Conservation (phyloP, 2,329 filamentous ascomycete genomes). For the Dryadomyces quercivorus region DNA sequence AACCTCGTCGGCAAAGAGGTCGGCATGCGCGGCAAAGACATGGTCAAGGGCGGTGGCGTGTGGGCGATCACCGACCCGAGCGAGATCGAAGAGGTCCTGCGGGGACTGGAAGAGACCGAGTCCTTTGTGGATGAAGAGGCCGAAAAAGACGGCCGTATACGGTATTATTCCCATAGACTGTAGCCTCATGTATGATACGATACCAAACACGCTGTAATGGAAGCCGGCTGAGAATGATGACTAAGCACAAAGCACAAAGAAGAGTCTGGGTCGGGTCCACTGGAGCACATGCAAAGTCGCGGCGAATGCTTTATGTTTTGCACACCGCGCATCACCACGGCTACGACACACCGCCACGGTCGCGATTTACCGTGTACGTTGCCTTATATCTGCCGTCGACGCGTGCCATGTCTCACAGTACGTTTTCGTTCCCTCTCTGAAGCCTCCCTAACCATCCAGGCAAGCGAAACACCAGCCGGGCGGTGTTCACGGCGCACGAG, state of each 20-base stretch:
- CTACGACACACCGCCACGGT: too few relatives aligned
- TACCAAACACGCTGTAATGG: too few relatives aligned
- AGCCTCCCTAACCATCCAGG: conserved; percentile 24
- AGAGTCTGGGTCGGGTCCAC: too few relatives aligned
- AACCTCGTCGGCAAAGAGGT: conserved; percentile 95
- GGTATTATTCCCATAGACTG: not conserved
- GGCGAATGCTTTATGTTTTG: too few relatives aligned
- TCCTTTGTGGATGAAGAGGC: conserved; percentile 15
- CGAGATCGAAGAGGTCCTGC: conserved; percentile 58
- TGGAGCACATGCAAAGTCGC: too few relatives aligned
- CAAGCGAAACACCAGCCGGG: conserved; percentile 83
- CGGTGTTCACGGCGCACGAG: conserved; percentile 91
- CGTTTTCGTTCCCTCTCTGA: too few relatives aligned
- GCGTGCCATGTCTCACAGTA: not conserved
- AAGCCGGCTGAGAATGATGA: too few relatives aligned
- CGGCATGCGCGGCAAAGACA: conserved; percentile 66
- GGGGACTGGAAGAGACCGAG: conserved; percentile 53
- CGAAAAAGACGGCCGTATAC: not conserved
- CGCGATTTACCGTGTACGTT: too few relatives aligned
- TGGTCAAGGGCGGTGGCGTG: conserved; percentile 78
- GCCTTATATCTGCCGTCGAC: not conserved
- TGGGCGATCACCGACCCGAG: conserved; percentile 80
- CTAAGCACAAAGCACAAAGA: too few relatives aligned
- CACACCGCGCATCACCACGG: too few relatives aligned
- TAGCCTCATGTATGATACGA: too few relatives aligned